phyloP scores from a whole-genome alignment of 768 basidiomycete species.

The Pilatotrama ljubarskyi region DNA sequence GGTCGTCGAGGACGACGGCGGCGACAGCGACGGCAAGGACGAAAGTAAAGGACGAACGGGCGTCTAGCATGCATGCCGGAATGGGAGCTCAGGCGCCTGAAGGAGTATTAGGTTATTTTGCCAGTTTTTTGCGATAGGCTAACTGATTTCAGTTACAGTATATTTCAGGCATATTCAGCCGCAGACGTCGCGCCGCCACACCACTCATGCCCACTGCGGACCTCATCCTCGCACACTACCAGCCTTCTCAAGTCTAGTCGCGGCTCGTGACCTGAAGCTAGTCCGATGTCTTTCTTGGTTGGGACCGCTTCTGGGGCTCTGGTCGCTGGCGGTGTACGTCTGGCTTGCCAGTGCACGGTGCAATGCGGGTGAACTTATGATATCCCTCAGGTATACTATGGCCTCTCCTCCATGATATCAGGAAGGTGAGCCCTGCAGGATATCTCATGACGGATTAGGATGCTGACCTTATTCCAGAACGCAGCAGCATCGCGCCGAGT shows the following conservation, averaged over 20 bases:
- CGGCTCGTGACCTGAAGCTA: neutral
- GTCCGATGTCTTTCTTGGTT: constrained; percentile 26
- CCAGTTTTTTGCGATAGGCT: too few relatives aligned
- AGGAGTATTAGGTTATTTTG: too few relatives aligned
- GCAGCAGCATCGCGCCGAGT: constrained; percentile 28
- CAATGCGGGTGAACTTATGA: neutral
- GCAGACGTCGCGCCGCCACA: too few relatives aligned
- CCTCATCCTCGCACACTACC: neutral
- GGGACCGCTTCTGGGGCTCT: constrained; percentile 27
- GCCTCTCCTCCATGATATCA: constrained; percentile 30
- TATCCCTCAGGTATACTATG: constrained; percentile 29
- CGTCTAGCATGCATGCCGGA: neutral
- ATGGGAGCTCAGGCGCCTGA: neutral
- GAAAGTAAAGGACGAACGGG: constrained; percentile 2
- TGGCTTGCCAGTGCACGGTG: too few relatives aligned
- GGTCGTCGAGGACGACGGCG: neutral
- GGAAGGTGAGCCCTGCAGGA: constrained; percentile 16
- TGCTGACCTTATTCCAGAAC: constrained; percentile 20
- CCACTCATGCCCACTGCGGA: too few relatives aligned
- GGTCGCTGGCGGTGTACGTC: constrained; percentile 29
- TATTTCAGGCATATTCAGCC: too few relatives aligned
- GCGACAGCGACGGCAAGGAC: constrained; percentile 8
- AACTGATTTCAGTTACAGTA: too few relatives aligned
- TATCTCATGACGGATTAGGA: neutral
- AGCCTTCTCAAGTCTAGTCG: neutral